Conservation (phyloP, 768 basidiomycete species). For the Lactarius sanguifluus region DNA sequence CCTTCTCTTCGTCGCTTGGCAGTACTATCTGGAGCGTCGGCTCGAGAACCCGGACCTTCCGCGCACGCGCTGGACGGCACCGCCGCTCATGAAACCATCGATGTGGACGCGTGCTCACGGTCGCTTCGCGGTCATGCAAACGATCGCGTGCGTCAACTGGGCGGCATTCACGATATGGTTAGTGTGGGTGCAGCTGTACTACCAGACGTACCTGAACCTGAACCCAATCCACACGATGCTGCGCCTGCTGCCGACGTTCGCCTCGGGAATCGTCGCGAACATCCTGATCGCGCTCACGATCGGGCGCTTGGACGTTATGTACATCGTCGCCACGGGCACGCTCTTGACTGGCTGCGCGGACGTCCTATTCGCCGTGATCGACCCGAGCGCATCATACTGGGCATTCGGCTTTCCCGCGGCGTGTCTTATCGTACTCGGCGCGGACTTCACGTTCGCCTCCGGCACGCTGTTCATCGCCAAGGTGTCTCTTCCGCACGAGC, state of each 20-base stretch:
- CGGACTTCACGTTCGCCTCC: conserved; percentile 72
- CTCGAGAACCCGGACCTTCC: conserved; percentile 26
- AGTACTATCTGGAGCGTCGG: conserved; percentile 53
- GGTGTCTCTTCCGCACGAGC: conserved; percentile 63
- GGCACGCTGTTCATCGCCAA: conserved; percentile 78
- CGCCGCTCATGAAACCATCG: conserved; percentile 63
- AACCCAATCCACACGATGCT: conserved; percentile 61
- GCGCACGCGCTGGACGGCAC: conserved; percentile 42
- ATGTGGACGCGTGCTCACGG: conserved; percentile 66
- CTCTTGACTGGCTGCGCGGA: conserved; percentile 55
- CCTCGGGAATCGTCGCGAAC: conserved; percentile 65
- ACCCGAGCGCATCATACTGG: conserved; percentile 62
- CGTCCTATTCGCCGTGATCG: conserved; percentile 67
- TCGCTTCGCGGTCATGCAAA: conserved; percentile 58
- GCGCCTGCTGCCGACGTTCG: conserved; percentile 68
- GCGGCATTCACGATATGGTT: conserved; percentile 54
- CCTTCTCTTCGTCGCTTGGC: conserved; percentile 61
- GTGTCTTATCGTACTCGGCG: conserved; percentile 65
- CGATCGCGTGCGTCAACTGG: conserved; percentile 64
- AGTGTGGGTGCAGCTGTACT: conserved; percentile 66
- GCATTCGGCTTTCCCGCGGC: conserved; percentile 73
- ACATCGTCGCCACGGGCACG: conserved; percentile 59
- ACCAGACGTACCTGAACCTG: conserved; percentile 60
- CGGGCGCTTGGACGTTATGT: conserved; percentile 52
- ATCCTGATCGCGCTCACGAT: conserved; percentile 61